Percentiles rank a stretch among this genome's conserved stretches.
Evolutionary conservation across 345 rosid genomes (phyloP).

Genomic region (Lenwebbia sp.): DNA sequence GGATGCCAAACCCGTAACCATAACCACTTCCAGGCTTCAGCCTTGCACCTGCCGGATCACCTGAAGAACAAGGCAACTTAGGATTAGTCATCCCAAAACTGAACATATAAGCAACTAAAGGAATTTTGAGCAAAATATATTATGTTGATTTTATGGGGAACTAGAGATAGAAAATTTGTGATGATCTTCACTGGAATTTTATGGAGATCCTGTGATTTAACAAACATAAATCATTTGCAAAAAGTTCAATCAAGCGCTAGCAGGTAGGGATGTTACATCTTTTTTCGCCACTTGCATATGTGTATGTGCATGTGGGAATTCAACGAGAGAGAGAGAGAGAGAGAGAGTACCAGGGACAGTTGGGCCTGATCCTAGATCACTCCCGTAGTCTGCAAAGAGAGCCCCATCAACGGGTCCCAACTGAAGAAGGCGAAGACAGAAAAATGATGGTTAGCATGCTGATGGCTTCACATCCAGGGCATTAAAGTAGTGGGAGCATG

Average conservation of each 20-base stretch:
- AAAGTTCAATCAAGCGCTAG: neutral
- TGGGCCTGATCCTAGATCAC: slow-evolving; percentile 78
- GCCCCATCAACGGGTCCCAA: slow-evolving; percentile 84
- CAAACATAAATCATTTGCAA: neutral
- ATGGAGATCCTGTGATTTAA: neutral
- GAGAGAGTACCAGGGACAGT: slow-evolving; percentile 58
- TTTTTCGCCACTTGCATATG: neutral
- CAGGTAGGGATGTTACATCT: neutral
- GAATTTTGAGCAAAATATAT: neutral
- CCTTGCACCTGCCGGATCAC: slow-evolving; percentile 97
- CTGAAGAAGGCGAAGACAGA: slow-evolving; percentile 22
- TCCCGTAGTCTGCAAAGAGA: slow-evolving; percentile 77
- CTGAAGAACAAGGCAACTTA: slow-evolving; percentile 8
- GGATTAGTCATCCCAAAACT: neutral
- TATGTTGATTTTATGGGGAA: neutral
- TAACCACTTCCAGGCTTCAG: slow-evolving; percentile 88
- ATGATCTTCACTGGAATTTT: neutral
- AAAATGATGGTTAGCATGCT: neutral
- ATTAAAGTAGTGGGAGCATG: neutral
- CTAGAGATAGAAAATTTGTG: neutral
- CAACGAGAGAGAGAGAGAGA: neutral
- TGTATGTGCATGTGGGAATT: neutral
- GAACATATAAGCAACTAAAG: neutral
- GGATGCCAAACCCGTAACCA: slow-evolving; percentile 77
- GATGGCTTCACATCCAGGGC: neutral